phyloP scores from a whole-genome alignment of 2,329 filamentous ascomycete genomes.

The Anthostomella pinea region DNA sequence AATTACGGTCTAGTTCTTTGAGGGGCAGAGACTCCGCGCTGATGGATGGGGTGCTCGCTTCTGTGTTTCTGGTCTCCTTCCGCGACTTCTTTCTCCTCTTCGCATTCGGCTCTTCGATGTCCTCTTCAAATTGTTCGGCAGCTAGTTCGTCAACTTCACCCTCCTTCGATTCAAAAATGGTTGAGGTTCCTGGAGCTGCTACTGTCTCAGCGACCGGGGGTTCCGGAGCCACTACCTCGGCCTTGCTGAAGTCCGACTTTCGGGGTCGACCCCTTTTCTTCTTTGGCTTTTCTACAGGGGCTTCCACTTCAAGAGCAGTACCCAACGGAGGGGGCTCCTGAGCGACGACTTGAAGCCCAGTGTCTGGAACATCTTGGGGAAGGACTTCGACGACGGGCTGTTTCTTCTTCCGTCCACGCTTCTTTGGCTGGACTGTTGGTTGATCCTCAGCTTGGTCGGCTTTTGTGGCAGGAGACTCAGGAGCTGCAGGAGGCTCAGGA shows the following conservation, averaged over 20 bases:
- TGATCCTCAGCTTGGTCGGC: constrained; percentile 8
- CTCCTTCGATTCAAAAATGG: constrained; percentile 5
- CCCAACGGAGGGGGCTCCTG: constrained; percentile 1
- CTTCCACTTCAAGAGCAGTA: constrained; percentile 12
- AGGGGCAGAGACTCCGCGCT: too few relatives aligned
- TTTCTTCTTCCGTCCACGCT: constrained; percentile 33
- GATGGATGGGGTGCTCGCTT: too few relatives aligned
- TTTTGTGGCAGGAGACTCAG: constrained; percentile 2
- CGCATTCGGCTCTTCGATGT: constrained; percentile 7
- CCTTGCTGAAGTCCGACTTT: constrained; percentile 25
- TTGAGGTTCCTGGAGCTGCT: constrained; percentile 2
- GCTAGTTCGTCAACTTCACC: constrained; percentile 2
- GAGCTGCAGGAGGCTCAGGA: constrained; percentile 9
- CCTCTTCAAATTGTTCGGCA: constrained; percentile 2
- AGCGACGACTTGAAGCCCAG: constrained; percentile 2
- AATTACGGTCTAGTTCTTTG: constrained; percentile 23
- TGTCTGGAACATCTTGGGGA: constrained; percentile 3
- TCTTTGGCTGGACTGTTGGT: constrained; percentile 22
- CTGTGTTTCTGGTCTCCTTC: constrained; percentile 5
- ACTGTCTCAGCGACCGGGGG: constrained; percentile 1
- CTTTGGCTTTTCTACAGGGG: constrained; percentile 24
- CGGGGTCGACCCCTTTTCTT: constrained; percentile 31
- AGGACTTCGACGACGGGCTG: constrained; percentile 13
- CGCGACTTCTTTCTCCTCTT: constrained; percentile 10
- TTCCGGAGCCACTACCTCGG: constrained; percentile 6